Conservation (phyloP, 1,139 yeast genomes). For the Debaryomycetaceae sp. region DNA sequence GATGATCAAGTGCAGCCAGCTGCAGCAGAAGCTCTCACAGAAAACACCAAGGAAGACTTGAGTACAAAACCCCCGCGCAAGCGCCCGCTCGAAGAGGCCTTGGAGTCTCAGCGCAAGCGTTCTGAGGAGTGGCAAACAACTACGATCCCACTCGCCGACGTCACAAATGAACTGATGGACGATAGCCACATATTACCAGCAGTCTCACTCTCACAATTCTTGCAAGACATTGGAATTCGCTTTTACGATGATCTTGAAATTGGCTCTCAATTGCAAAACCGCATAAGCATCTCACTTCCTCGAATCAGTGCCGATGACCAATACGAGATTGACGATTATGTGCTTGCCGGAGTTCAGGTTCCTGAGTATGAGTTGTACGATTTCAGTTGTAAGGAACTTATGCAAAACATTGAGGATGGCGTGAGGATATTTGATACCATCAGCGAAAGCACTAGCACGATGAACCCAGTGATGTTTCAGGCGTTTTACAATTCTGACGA, state of each 20-base stretch:
- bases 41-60: too few relatives aligned
- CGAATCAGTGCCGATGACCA: constrained; percentile 10
- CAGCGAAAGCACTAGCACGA: constrained; percentile 37
- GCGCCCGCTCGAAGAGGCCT: too few relatives aligned
- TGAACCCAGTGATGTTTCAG: constrained; percentile 46
- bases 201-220: constrained; percentile 38
- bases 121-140: too few relatives aligned
- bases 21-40: too few relatives aligned
- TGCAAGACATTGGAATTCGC: constrained; percentile 44
- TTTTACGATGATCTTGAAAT: constrained; percentile 51
- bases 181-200: constrained; percentile 19
- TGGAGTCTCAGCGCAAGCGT: too few relatives aligned
- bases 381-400: constrained; percentile 50
- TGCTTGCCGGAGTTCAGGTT: constrained; percentile 25
- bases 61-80: too few relatives aligned
- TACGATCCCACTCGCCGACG: constrained; percentile 29
- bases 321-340: constrained; percentile 23
- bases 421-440: constrained; percentile 39
- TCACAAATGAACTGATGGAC: constrained; percentile 11
- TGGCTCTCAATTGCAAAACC: constrained; percentile 23
- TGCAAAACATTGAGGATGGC: constrained; percentile 48
- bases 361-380: constrained; percentile 45
- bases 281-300: constrained; percentile 20
- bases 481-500: constrained; percentile 40
- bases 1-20: too few relatives aligned